These are phyloP conservation scores for Linderina pennispora DNA, from an alignment of 192 early-diverging fungal genomes.

Conservation along the genomic window DNA sequence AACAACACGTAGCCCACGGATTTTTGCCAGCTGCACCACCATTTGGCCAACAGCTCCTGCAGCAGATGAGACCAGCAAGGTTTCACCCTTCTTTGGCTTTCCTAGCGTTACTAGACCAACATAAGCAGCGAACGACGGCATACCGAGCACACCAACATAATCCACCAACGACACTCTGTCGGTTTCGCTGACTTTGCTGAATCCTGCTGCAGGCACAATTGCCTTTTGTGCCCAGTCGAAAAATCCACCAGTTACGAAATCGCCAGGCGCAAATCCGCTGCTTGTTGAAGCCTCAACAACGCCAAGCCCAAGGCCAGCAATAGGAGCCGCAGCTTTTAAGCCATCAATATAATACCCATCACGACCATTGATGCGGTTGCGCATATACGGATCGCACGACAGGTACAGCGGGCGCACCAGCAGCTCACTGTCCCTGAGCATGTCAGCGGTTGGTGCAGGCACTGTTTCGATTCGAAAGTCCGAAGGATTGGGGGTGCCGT, in stretches of 20 bases:
- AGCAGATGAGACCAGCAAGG: neutral
- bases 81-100: neutral
- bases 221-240: neutral
- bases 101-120: neutral
- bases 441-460: neutral
- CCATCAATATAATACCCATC: constrained; percentile 3
- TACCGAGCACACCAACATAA: neutral
- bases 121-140: neutral
- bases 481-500: neutral
- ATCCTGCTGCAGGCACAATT: neutral
- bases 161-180: neutral
- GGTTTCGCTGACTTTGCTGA: neutral
- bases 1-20: neutral
- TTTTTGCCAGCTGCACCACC: neutral
- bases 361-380: constrained; percentile 1
- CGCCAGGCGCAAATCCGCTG: neutral
- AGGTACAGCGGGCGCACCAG: constrained; percentile 4
- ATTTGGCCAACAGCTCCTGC: neutral
- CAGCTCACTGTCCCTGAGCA: neutral
- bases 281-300: neutral
- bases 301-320: neutral
- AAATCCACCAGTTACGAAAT: neutral
- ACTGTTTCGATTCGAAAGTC: neutral
- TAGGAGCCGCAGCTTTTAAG: neutral
- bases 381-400: constrained; percentile 9